These are phyloP conservation scores for Chenopodium berlandieri DNA, from an alignment of 148 eudicot genomes.

Conservation along the genomic window DNA sequence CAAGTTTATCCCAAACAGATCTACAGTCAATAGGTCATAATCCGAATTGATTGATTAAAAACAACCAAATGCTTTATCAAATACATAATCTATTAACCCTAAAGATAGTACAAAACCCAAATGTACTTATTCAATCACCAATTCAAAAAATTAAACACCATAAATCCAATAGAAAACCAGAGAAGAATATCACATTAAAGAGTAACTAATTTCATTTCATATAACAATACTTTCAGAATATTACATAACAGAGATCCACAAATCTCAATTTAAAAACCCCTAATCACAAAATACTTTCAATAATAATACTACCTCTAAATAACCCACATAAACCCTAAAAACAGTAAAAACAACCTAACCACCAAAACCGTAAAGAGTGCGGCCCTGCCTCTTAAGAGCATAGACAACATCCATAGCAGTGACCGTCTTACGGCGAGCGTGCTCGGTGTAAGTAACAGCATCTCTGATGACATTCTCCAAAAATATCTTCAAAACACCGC, in stretches of 20 bases:
- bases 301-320: background rate
- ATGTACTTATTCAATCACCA: no score
- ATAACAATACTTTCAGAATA: background rate
- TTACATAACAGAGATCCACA: conserved; percentile 15
- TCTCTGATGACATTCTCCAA: conserved; percentile 25
- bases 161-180: no score
- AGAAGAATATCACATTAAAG: no score
- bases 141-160: no score
- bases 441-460: conserved; percentile 26
- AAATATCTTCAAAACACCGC: conserved; percentile 26
- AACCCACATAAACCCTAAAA: background rate
- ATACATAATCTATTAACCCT: no score
- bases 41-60: no score
- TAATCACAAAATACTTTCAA: background rate
- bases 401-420: conserved; percentile 33
- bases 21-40: no score
- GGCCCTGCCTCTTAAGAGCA: conserved; percentile 29
- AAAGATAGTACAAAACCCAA: no score
- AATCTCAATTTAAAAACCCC: background rate
- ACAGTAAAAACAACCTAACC: background rate
- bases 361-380: conserved; percentile 27
- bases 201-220: background rate
- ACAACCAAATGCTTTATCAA: no score
- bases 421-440: conserved; percentile 22
- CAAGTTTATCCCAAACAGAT: no score